A percentile compares a stretch with the other conserved stretches of the same genome.
phyloP scores from a whole-genome alignment of 179 eudicot genomes.

The Drosera spatulata region DNA sequence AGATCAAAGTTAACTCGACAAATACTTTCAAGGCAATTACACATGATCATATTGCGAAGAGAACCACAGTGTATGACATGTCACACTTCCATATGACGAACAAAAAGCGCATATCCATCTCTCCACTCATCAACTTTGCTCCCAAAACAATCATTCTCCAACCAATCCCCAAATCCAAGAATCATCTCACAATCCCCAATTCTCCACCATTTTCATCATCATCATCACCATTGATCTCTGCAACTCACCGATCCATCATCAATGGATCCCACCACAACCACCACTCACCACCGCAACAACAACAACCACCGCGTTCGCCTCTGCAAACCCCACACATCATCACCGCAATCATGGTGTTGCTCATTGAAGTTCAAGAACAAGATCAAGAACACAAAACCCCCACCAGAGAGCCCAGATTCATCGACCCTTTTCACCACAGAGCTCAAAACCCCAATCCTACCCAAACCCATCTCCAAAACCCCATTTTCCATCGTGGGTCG shows the following conservation, averaged over 20 bases:
- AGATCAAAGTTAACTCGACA: no score
- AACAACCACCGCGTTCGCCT: conserved; percentile 1
- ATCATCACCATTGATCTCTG: no score
- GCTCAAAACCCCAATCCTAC: conserved; percentile 13
- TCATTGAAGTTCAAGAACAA: conserved; percentile 33
- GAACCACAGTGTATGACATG: no score
- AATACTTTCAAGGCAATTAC: no score
- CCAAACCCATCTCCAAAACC: not conserved
- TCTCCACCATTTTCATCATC: no score
- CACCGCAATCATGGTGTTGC: conserved; percentile 68
- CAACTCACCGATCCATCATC: not conserved
- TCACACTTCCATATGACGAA: no score
- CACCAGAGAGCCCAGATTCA: conserved; percentile 18
- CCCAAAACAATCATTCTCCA: no score
- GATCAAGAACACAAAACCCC: conserved; percentile 1
- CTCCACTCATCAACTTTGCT: no score
- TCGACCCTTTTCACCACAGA: conserved; percentile 44
- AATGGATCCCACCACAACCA: conserved; percentile 13
- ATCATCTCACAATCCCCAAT: no score
- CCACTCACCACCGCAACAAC: conserved; percentile 7
- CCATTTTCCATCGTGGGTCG: conserved; percentile 35
- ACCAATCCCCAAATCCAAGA: no score
- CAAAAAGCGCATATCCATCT: no score
- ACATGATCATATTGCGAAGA: no score
- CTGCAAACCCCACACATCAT: conserved; percentile 8